These are phyloP conservation scores for Viola odorata DNA, from an alignment of 345 rosid species.

Conservation along the genomic window DNA sequence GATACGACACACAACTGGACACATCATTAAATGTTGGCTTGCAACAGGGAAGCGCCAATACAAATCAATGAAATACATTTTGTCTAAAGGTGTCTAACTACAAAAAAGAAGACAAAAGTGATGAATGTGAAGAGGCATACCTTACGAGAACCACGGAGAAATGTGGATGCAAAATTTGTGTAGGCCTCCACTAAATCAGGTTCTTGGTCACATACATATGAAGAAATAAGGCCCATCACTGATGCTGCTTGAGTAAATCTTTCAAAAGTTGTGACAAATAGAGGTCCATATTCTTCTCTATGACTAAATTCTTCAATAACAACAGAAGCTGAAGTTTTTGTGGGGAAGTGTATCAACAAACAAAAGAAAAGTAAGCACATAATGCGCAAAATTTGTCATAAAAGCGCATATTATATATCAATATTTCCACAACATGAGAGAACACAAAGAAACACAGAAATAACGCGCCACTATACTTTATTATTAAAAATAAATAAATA, in stretches of 20 bases:
- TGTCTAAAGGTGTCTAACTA: too few relatives aligned
- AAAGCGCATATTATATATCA: not conserved
- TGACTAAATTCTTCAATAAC: conserved; percentile 90
- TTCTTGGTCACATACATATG: conserved; percentile 95
- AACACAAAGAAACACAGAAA: too few relatives aligned
- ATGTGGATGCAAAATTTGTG: conserved; percentile 74
- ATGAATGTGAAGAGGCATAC: conserved; percentile 28
- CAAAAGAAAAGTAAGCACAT: conserved; percentile 1
- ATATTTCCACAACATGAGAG: not conserved
- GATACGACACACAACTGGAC: conserved; percentile 12
- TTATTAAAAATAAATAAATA: too few relatives aligned
- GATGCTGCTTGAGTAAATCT: conserved; percentile 79
- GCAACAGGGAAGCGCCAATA: conserved; percentile 4
- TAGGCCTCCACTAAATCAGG: conserved; percentile 96
- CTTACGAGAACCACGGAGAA: conserved; percentile 71
- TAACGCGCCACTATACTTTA: too few relatives aligned
- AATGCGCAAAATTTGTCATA: not conserved
- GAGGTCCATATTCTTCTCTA: conserved; percentile 68
- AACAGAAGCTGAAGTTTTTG: conserved; percentile 56
- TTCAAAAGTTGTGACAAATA: conserved; percentile 76
- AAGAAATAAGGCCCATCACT: conserved; percentile 75
- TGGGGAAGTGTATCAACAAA: not conserved
- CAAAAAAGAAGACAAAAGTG: not conserved
- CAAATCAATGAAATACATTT: too few relatives aligned
- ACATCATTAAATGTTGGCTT: conserved; percentile 9